Conservation (phyloP, 2,329 filamentous ascomycete genomes). For the Neofusicoccum sp. region DNA sequence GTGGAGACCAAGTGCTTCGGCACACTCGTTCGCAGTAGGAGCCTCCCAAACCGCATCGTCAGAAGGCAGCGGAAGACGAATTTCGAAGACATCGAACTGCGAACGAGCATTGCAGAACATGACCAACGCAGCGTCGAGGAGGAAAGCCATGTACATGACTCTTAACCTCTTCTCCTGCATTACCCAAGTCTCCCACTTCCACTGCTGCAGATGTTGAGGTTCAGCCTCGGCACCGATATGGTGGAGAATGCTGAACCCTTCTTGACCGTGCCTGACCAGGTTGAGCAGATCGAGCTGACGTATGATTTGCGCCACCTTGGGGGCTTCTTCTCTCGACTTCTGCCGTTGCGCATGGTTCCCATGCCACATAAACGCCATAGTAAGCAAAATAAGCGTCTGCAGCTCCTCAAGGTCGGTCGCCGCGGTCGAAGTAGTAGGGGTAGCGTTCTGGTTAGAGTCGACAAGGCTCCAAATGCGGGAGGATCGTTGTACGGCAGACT, state of each 20-base stretch:
- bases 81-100: conserved; percentile 62
- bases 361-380: conserved; percentile 66
- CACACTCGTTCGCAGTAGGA: conserved; percentile 57
- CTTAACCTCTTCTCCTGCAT: conserved; percentile 69
- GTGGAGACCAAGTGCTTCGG: conserved; percentile 62
- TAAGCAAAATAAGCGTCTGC: conserved; percentile 63
- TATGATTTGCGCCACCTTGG: conserved; percentile 56
- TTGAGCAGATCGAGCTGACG: conserved; percentile 58
- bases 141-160: conserved; percentile 63
- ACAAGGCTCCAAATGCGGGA: conserved; percentile 49
- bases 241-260: conserved; percentile 60
- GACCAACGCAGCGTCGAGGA: conserved; percentile 63
- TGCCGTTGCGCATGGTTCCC: conserved; percentile 65
- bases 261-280: conserved; percentile 49
- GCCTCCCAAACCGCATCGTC: conserved; percentile 77
- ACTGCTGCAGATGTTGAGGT: conserved; percentile 39
- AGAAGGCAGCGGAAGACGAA: conserved; percentile 66
- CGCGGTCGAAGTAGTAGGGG: conserved; percentile 38
- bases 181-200: conserved; percentile 67
- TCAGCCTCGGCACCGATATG: conserved; percentile 46
- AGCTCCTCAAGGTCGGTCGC: conserved; percentile 60
- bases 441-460: conserved; percentile 33
- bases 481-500: conserved; percentile 58
- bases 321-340: conserved; percentile 59
- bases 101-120: conserved; percentile 70